Percentiles rank a stretch among this genome's conserved stretches.
Conservation (phyloP, 2,329 filamentous ascomycete genomes). For the Sporothrix protearum region DNA sequence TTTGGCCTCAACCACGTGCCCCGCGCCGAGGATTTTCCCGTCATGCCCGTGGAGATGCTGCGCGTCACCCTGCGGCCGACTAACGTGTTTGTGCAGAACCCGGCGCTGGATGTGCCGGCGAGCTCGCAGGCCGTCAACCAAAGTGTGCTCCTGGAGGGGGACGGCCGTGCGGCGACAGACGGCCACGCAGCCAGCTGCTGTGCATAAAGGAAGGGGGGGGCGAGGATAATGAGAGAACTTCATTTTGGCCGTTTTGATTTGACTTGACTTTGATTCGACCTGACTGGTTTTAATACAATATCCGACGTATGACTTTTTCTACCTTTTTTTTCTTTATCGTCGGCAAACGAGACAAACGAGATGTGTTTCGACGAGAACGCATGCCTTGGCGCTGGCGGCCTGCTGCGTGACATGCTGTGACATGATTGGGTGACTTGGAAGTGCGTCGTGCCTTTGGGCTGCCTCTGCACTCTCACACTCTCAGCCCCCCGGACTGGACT, state of each 20-base stretch:
- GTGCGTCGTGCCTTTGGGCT: neutral
- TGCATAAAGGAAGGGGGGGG: neutral
- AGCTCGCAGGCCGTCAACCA: slow-evolving; percentile 44
- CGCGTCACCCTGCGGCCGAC: slow-evolving; percentile 50
- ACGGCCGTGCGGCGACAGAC: neutral
- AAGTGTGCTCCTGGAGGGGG: slow-evolving; percentile 34
- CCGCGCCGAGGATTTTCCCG: slow-evolving; percentile 62
- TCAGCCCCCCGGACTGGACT: neutral
- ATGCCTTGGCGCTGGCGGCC: neutral
- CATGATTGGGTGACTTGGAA: neutral
- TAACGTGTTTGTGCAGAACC: slow-evolving; percentile 53
- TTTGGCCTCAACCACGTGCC: slow-evolving; percentile 63
- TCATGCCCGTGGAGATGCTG: slow-evolving; percentile 49
- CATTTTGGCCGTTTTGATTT: neutral
- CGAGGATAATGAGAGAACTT: neutral
- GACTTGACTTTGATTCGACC: neutral
- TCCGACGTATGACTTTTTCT: too few relatives aligned
- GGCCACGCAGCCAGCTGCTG: slow-evolving; percentile 9
- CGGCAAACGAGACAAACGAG: too few relatives aligned
- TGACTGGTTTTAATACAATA: neutral
- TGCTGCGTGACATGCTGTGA: neutral
- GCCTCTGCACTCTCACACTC: neutral
- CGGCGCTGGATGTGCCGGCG: slow-evolving; percentile 48
- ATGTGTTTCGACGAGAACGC: too few relatives aligned
- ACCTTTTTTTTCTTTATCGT: too few relatives aligned